Conservation (phyloP, 2,329 filamentous ascomycete species). For the Neurospora crassa region DNA sequence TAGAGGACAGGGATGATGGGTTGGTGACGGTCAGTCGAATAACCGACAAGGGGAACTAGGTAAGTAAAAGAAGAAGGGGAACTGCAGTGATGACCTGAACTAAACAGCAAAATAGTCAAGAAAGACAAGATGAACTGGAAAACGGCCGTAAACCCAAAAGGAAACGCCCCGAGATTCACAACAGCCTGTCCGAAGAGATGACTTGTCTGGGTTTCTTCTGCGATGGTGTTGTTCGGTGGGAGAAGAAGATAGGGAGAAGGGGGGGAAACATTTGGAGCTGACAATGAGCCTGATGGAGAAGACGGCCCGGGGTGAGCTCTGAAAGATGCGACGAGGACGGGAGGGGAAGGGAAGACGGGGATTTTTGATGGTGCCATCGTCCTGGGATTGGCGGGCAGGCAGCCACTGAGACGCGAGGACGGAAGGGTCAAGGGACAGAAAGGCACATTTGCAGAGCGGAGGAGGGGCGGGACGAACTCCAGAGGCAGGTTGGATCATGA, state of each 20-base stretch:
- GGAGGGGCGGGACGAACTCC: background rate
- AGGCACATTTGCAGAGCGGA: background rate
- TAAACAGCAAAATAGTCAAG: constrained; percentile 10
- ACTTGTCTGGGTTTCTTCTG: constrained; percentile 24
- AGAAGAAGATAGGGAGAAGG: constrained; percentile 22
- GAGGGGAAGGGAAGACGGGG: constrained; percentile 16
- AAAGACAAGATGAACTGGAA: constrained; percentile 26
- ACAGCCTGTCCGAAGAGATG: constrained; percentile 27
- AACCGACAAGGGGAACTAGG: constrained; percentile 1
- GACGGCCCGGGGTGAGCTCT: background rate
- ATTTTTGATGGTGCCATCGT: constrained; percentile 19
- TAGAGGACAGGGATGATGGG: background rate
- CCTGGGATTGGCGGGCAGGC: constrained; percentile 14
- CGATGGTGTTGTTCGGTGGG: constrained; percentile 11
- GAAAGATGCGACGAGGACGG: constrained; percentile 13
- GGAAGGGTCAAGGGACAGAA: background rate
- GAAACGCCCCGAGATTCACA: constrained; percentile 28
- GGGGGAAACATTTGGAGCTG: constrained; percentile 5
- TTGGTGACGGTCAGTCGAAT: background rate
- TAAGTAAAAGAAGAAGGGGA: constrained; percentile 1
- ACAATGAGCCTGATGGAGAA: constrained; percentile 8
- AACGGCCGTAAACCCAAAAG: constrained; percentile 31
- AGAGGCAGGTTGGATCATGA: constrained; percentile 1
- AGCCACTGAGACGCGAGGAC: constrained; percentile 1
- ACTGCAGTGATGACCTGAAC: constrained; percentile 3